Evolutionary conservation across 805 yeast species (phyloP).

Genomic region (Saccharomycopsis selenospora): DNA sequence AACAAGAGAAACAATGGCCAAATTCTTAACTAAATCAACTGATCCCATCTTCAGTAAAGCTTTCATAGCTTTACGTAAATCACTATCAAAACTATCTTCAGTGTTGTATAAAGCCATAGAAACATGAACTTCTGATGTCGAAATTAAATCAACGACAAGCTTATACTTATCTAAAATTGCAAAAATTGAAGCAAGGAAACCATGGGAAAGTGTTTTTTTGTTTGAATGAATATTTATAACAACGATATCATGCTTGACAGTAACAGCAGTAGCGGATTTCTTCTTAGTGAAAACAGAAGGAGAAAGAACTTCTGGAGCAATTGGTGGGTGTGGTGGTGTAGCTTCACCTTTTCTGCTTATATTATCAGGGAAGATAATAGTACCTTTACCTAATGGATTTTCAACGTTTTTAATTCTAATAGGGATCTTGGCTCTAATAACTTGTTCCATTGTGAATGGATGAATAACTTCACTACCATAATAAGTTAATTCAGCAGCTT

Average conservation of each 20-base stretch:
- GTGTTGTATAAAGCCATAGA: constrained; percentile 93
- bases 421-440: constrained; percentile 90
- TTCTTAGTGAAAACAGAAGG: constrained; percentile 36
- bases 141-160: constrained; percentile 89
- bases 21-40: constrained; percentile 78
- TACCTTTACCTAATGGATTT: constrained; percentile 89
- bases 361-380: constrained; percentile 89
- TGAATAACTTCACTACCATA: constrained; percentile 98
- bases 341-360: constrained; percentile 76
- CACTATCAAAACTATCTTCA: constrained; percentile 47
- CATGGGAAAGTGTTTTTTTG: constrained; percentile 87
- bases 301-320: constrained; percentile 44
- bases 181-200: constrained; percentile 87
- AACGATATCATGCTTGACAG: constrained; percentile 86
- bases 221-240: constrained; percentile 92
- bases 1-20: constrained; percentile 89
- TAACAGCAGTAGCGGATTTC: constrained; percentile 89
- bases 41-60: constrained; percentile 78
- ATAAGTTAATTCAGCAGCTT: constrained; percentile 96
- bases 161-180: constrained; percentile 75
- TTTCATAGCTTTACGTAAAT: constrained; percentile 63
- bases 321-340: constrained; percentile 95
- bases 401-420: constrained; percentile 94
- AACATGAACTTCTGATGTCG: constrained; percentile 96
- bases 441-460: constrained; percentile 99